These are phyloP conservation scores for Chlamydomonas sp. DNA, from an alignment of 139 green algal species.

Conservation along the genomic window DNA sequence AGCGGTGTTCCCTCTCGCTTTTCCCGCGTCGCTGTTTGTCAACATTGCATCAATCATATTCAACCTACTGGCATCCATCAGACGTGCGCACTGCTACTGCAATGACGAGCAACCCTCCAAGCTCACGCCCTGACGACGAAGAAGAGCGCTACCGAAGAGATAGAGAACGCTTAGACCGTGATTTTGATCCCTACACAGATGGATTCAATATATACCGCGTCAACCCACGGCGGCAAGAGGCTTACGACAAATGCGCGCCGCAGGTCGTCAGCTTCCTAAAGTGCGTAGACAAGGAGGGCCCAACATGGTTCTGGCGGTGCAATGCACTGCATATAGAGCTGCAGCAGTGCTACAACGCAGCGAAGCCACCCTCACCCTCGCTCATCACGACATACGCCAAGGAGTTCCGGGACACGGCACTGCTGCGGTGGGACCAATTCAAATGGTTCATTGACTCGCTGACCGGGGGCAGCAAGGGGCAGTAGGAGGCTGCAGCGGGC, in stretches of 20 bases:
- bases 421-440: constrained; percentile 16
- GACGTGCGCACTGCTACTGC: no score
- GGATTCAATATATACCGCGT: constrained; percentile 25
- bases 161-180: constrained; percentile 2
- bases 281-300: constrained; percentile 32
- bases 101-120: no score
- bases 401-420: not conserved
- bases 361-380: constrained; percentile 10
- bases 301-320: constrained; percentile 38
- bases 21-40: no score
- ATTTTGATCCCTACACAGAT: constrained; percentile 33
- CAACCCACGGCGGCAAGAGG: constrained; percentile 34
- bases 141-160: not conserved
- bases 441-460: not conserved
- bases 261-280: constrained; percentile 33
- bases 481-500: no score
- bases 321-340: constrained; percentile 35
- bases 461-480: no score
- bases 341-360: constrained; percentile 32
- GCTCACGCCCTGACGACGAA: no score
- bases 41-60: no score
- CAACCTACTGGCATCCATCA: no score
- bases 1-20: no score
- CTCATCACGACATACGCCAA: not conserved
- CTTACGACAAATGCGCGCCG: constrained; percentile 27